These are phyloP conservation scores for Bryoglossum gracile DNA, from an alignment of 495 filamentous ascomycete species.

Conservation along the genomic window DNA sequence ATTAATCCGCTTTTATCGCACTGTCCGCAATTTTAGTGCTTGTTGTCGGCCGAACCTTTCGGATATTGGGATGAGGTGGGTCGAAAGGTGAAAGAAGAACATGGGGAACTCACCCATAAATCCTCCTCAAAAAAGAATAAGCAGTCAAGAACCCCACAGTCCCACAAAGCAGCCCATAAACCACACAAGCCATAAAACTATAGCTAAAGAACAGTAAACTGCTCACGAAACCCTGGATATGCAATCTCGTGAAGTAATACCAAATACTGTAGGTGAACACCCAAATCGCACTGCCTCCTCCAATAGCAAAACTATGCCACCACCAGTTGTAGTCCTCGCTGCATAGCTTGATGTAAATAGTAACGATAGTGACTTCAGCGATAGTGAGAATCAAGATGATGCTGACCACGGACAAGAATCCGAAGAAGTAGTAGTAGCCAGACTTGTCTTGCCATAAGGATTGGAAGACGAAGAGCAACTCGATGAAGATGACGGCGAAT, in stretches of 20 bases:
- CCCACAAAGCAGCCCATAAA: slow-evolving; percentile 78
- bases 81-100: not conserved
- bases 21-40: slow-evolving; percentile 4
- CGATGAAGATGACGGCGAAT: slow-evolving; percentile 90
- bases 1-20: slow-evolving; percentile 18
- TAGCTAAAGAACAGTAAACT: slow-evolving; percentile 85
- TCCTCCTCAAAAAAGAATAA: slow-evolving; percentile 81
- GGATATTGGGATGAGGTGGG: not conserved
- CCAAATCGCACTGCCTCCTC: slow-evolving; percentile 74
- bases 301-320: slow-evolving; percentile 88
- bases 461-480: slow-evolving; percentile 87
- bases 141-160: slow-evolving; percentile 85
- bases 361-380: slow-evolving; percentile 83
- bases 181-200: slow-evolving; percentile 65
- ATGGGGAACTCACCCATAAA: slow-evolving; percentile 68
- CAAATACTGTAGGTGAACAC: slow-evolving; percentile 80
- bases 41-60: not conserved
- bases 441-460: slow-evolving; percentile 90
- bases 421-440: slow-evolving; percentile 93
- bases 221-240: slow-evolving; percentile 76
- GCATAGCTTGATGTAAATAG: slow-evolving; percentile 81
- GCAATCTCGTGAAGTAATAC: slow-evolving; percentile 79
- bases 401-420: slow-evolving; percentile 73
- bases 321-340: slow-evolving; percentile 92
- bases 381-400: slow-evolving; percentile 72